A percentile compares a stretch with the other conserved stretches of the same genome.
Evolutionary conservation across 208 protist species (phyloP).

Genomic region (Trypanosomatidae sp.): DNA sequence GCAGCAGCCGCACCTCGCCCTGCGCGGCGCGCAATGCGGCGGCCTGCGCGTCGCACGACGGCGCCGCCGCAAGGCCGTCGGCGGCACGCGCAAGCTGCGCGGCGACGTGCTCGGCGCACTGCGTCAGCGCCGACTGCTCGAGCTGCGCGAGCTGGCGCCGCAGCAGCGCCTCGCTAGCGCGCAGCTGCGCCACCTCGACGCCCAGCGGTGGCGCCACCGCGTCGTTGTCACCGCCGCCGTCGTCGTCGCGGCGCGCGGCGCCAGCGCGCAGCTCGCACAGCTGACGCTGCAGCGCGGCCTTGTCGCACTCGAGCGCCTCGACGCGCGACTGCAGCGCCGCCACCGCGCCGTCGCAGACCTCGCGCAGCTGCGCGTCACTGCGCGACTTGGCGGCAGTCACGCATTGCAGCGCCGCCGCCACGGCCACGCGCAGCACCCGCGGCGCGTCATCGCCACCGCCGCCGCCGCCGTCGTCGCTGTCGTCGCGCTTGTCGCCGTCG

Average conservation of each 20-base stretch:
- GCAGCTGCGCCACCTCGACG: slow-evolving; percentile 40
- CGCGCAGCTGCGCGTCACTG: slow-evolving; percentile 11
- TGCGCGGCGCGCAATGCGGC: slow-evolving; percentile 7
- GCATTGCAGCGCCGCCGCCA: slow-evolving; percentile 15
- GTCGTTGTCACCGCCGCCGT: slow-evolving; percentile 14
- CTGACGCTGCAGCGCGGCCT: slow-evolving; percentile 11
- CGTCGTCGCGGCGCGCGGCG: too few species aligned
- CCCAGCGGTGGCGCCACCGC: slow-evolving; percentile 24
- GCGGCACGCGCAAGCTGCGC: slow-evolving; percentile 11
- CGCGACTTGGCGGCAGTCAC: slow-evolving; percentile 24
- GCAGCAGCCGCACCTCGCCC: slow-evolving; percentile 8
- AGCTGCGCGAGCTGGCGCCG: slow-evolving; percentile 40
- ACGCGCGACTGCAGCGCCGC: slow-evolving; percentile 24
- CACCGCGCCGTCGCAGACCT: slow-evolving; percentile 18
- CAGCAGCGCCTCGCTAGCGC: slow-evolving; percentile 28
- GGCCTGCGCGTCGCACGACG: slow-evolving; percentile 4
- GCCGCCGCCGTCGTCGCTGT: too few species aligned
- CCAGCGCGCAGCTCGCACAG: slow-evolving; percentile 27
- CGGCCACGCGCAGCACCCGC: neutral
- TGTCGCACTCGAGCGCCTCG: slow-evolving; percentile 30
- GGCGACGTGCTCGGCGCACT: slow-evolving; percentile 7
- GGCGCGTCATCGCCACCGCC: too few species aligned
- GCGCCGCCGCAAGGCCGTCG: slow-evolving; percentile 7
- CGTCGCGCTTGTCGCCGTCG: too few species aligned
- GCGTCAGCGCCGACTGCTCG: slow-evolving; percentile 8